Evolutionary conservation across 371 early-diverging fungal genomes (phyloP).

Genomic region (Mucor racemosus): DNA sequence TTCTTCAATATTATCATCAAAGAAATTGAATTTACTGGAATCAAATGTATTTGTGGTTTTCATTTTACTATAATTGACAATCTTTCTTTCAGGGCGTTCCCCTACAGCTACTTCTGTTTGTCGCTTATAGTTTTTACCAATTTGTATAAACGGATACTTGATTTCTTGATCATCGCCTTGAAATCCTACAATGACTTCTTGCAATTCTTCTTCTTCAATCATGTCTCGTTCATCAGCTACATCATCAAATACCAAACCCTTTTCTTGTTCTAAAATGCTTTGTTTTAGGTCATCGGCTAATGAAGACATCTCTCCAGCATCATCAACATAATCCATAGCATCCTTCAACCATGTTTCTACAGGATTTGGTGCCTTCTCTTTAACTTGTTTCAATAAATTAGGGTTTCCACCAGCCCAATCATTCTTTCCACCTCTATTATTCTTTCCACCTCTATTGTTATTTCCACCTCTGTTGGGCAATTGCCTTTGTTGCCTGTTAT

Average conservation of each 20-base stretch:
- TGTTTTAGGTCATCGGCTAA: conserved; percentile 32
- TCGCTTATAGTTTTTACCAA: conserved; percentile 38
- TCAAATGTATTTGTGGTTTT: conserved; percentile 6
- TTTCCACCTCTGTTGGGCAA: background rate
- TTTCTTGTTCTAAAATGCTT: conserved; percentile 36
- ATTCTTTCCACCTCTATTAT: background rate
- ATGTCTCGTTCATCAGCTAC: conserved; percentile 48
- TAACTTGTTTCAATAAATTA: conserved; percentile 17
- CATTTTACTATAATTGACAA: conserved; percentile 48
- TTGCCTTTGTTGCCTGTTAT: background rate
- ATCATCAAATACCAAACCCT: conserved; percentile 40
- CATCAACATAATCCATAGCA: conserved; percentile 43
- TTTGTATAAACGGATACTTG: conserved; percentile 38
- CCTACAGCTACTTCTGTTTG: conserved; percentile 16
- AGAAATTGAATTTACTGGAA: conserved; percentile 32
- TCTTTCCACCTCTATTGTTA: background rate
- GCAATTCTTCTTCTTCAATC: conserved; percentile 61
- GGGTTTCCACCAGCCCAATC: conserved; percentile 41
- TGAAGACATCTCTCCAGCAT: conserved; percentile 13
- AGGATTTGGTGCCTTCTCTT: conserved; percentile 34
- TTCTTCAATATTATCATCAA: conserved; percentile 30
- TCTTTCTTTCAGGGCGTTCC: conserved; percentile 25
- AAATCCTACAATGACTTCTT: conserved; percentile 53
- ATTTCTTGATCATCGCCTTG: conserved; percentile 43
- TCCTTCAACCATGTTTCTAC: conserved; percentile 51